Base-by-base conservation (phyloP, 345 rosid genomes). In the Linum tenue region DNA sequence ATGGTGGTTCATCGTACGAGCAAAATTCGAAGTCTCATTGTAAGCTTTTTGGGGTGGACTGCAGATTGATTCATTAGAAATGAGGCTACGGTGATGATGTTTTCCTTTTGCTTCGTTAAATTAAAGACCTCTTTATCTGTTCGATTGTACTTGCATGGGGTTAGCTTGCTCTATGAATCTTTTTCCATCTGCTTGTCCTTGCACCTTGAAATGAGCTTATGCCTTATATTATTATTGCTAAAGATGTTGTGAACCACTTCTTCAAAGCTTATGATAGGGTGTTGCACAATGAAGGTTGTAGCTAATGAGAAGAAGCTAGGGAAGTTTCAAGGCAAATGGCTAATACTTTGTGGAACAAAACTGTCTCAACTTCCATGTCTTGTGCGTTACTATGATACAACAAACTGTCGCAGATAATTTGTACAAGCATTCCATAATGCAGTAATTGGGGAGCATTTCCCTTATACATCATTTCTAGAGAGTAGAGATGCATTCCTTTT, bases 1-100 rank as follows among this genome's bases (percentile, higher is more conserved):
- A 57, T 80, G 2, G 78, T 89, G 70, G 80, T 92, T 69, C 87
- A 59, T 68, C 81, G 68, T 38, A 85, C 91, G 38, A 82, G 78
- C 77, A 85, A 81, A 82, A 77, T 92, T 69, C 83, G 75, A 74
- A 48, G 66, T 64, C 84, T 89, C 73, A 79, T 81, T 70, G 98
- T 89, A 79, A 82, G 87, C 69, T 61, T n/a, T 36, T 22, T 36
- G 17, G 37, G 35, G 37, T 57, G 51, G 51, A 14, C n/a, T 17
- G 7, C 37, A 8, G 37, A 16, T 17, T 6, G 10, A 7, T n/a
- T 3, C 37, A 36, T 57, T 2, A 8, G 17, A 2, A 36, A 15
- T 57, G 35, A 36, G 35, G 31, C 37, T 3, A 7, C 60, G 7
- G 37, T 15, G 36, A 16, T 57, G 60, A 17, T 57, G 9, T 57